Conservation (phyloP, 495 filamentous ascomycete species). For the Trichoderma asperelloides region DNA sequence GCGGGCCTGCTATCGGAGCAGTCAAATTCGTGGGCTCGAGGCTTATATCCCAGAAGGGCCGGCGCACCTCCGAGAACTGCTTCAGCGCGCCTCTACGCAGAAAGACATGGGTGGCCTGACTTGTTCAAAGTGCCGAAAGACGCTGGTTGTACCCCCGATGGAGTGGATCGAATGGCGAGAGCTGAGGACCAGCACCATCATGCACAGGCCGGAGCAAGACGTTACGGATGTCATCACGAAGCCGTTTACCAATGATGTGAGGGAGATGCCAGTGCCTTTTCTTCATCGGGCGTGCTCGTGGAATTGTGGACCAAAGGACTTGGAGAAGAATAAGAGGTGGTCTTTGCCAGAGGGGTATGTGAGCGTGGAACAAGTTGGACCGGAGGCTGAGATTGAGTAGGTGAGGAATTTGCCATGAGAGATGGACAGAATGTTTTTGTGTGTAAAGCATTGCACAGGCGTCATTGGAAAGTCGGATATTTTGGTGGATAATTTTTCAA, state of each 20-base stretch:
- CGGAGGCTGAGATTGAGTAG: background rate
- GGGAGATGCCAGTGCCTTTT: constrained; percentile 46
- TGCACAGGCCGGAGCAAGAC: background rate
- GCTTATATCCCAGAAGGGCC: constrained; percentile 12
- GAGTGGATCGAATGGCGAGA: constrained; percentile 50
- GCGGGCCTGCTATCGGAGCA: constrained; percentile 14
- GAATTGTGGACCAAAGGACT: constrained; percentile 32
- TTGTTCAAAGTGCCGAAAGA: constrained; percentile 3
- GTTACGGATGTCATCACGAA: background rate
- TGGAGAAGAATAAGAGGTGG: background rate
- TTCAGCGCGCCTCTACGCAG: background rate
- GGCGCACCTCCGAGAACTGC: background rate
- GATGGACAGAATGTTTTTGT: background rate
- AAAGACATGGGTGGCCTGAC: constrained; percentile 6
- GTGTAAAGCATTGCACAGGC: background rate
- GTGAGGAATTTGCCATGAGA: background rate
- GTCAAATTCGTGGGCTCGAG: constrained; percentile 15
- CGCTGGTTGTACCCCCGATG: background rate
- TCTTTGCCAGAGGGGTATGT: background rate
- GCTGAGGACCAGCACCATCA: constrained; percentile 24
- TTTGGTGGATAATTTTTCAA: background rate
- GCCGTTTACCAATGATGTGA: constrained; percentile 17
- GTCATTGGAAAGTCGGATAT: background rate
- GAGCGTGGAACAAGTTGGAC: background rate
- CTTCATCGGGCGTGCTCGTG: constrained; percentile 52